Percentiles rank a stretch among this genome's conserved stretches.
phyloP scores from a whole-genome alignment of 352 stramenopile species.

The Phytophthora kernoviae region DNA sequence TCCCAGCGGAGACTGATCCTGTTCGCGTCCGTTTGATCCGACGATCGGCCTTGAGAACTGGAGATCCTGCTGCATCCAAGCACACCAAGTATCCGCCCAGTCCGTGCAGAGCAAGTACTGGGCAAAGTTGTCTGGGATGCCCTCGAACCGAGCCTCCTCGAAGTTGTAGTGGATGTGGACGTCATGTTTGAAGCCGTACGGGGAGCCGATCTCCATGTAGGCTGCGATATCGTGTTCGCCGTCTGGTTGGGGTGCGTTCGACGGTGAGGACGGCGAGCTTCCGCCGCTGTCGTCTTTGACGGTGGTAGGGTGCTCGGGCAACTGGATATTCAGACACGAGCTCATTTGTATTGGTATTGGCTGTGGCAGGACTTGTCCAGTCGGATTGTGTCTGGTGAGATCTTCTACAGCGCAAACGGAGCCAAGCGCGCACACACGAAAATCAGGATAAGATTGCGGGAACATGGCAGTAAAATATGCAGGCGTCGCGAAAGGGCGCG shows the following conservation, averaged over 20 bases:
- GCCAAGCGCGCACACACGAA: constrained; percentile 21
- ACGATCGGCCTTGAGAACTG: constrained; percentile 13
- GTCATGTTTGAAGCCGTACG: constrained; percentile 81
- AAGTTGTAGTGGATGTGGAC: constrained; percentile 91
- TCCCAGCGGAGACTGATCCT: constrained; percentile 36
- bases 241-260: constrained; percentile 18
- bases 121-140: constrained; percentile 82
- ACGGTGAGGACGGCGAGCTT: constrained; percentile 39
- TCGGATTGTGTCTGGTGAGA: constrained; percentile 30
- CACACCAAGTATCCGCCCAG: constrained; percentile 26
- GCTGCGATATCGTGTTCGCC: constrained; percentile 37
- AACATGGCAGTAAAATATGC: constrained; percentile 11
- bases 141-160: constrained; percentile 84
- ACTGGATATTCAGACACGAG: constrained; percentile 48
- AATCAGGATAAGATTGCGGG: constrained; percentile 34
- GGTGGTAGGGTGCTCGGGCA: constrained; percentile 28
- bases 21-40: constrained; percentile 45
- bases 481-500: constrained; percentile 32
- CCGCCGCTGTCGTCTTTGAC: constrained; percentile 36
- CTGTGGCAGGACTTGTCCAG: constrained; percentile 11
- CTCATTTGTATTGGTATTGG: constrained; percentile 17
- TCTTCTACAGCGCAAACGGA: constrained; percentile 1
- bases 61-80: constrained; percentile 8
- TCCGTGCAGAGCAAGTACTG: constrained; percentile 52
- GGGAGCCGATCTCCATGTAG: constrained; percentile 69